These are phyloP conservation scores for Pythium sukuiense DNA, from an alignment of 352 stramenopile genomes.

Conservation along the genomic window DNA sequence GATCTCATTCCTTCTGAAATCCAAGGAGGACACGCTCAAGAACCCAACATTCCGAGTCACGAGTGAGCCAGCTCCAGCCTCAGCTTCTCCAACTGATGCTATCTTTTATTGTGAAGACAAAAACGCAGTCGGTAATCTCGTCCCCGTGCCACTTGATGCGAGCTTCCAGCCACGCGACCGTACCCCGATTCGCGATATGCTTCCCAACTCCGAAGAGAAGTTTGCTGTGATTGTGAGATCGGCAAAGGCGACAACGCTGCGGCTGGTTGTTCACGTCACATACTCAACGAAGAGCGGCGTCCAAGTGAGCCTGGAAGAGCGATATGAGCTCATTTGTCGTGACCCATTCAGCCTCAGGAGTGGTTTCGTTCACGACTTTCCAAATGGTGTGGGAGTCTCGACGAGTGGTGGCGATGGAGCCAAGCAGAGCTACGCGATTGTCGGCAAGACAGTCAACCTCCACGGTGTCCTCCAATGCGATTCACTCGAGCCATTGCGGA, in stretches of 20 bases:
- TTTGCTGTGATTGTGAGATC: slow-evolving; percentile 67
- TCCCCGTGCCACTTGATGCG: slow-evolving; percentile 45
- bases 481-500: slow-evolving; percentile 47
- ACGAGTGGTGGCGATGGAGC: slow-evolving; percentile 24
- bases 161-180: slow-evolving; percentile 55
- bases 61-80: slow-evolving; percentile 55
- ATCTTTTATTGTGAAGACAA: slow-evolving; percentile 60
- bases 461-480: slow-evolving; percentile 54
- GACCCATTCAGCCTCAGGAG: slow-evolving; percentile 60
- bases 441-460: slow-evolving; percentile 65
- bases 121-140: slow-evolving; percentile 23
- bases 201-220: slow-evolving; percentile 38
- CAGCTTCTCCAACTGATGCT: slow-evolving; percentile 37
- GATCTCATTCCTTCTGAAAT: slow-evolving; percentile 55
- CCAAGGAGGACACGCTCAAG: slow-evolving; percentile 69
- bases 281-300: slow-evolving; percentile 74
- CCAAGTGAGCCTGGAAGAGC: slow-evolving; percentile 60
- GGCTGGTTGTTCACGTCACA: slow-evolving; percentile 48
- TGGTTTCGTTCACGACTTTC: slow-evolving; percentile 66
- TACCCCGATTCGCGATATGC: slow-evolving; percentile 39
- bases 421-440: slow-evolving; percentile 54
- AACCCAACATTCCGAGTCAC: slow-evolving; percentile 51
- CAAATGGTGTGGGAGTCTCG: slow-evolving; percentile 39
- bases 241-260: slow-evolving; percentile 37
- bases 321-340: slow-evolving; percentile 60